A percentile compares a stretch with the other conserved stretches of the same genome.
These are phyloP conservation scores for Rhizophora apiculata DNA, from an alignment of 345 rosid genomes.

Conservation along the genomic window DNA sequence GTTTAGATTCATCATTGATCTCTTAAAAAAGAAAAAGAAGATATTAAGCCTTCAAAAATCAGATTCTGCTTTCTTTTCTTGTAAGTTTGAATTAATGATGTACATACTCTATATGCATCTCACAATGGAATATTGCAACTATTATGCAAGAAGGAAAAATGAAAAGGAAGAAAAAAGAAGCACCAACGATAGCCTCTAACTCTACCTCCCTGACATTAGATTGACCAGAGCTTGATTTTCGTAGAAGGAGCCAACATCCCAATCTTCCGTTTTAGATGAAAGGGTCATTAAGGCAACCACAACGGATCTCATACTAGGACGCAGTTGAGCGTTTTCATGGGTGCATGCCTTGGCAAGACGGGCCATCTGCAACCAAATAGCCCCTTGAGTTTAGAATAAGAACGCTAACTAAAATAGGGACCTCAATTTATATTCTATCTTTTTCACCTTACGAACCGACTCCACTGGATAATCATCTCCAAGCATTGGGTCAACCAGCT, in stretches of 20 bases:
- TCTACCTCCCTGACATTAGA: constrained; percentile 80
- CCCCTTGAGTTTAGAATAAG: not conserved
- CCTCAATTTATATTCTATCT: not conserved
- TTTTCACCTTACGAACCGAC: constrained; percentile 60
- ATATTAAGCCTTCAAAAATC: too few relatives aligned
- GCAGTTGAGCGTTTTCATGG: constrained; percentile 66
- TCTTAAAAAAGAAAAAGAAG: too few relatives aligned
- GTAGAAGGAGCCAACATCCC: constrained; percentile 64
- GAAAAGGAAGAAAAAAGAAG: not conserved
- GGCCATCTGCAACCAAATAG: constrained; percentile 59
- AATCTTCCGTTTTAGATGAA: constrained; percentile 74
- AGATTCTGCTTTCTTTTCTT: too few relatives aligned
- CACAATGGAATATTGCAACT: not conserved
- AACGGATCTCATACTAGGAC: constrained; percentile 84
- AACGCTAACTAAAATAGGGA: not conserved
- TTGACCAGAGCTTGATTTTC: constrained; percentile 65
- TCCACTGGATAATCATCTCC: constrained; percentile 71
- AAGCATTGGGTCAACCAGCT: constrained; percentile 69
- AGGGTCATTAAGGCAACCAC: constrained; percentile 89
- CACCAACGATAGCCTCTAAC: not conserved
- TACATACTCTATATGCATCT: not conserved
- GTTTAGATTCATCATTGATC: too few relatives aligned
- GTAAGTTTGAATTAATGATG: too few relatives aligned
- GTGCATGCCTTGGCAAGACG: constrained; percentile 88
- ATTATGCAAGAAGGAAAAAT: not conserved